Base-by-base conservation (phyloP, 2,329 filamentous ascomycete genomes). In the Monosporascus sp. region DNA sequence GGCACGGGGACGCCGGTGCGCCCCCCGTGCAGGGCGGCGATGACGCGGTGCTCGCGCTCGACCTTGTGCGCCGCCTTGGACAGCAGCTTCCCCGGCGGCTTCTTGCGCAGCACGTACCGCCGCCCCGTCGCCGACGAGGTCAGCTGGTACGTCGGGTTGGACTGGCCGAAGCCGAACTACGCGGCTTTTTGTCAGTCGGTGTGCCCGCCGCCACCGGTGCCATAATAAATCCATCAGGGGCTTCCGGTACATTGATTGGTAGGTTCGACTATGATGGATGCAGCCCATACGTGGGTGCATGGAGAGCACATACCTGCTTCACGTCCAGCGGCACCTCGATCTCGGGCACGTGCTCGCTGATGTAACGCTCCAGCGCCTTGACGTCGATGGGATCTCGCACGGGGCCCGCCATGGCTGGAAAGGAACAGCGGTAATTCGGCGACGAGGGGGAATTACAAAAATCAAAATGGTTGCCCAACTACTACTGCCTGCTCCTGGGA, bases 161-260 rank as follows among this genome's bases (percentile, higher is more conserved):
- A 96, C 74, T 97, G 94, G 55, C 94, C 94, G 70, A 95, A 97
- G 64, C 92, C 90, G 69, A 97, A 99, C 89, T 97, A 65, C 37
- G 49, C 22, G 34, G 15, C 17, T 31, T 17, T n/a, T 25, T 24
- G 37, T 37, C 41, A 37, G 47, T 27, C 25, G 25, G n/a, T n/a
- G n/a, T n/a, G n/a, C n/a, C n/a, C n/a, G n/a, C n/a, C n/a, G n/a
- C n/a, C n/a, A n/a, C n/a, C n/a, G n/a, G n/a, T n/a, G n/a, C n/a
- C 24, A 25, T 25, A 6, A 25, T 20, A 20, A 20, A 45, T 50
- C 20, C 48, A 27, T 51, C 44, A 47, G 27, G 8, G 31, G 31
- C 31, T 34, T 34, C 11, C 31, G 31, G 31, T 11, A 34, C 5
- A 14, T 34, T 1, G 31, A 14, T 4, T 34, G 31, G 9, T 14